Evolutionary conservation across 768 basidiomycete genomes (phyloP), one percentile per base, ranked within the genome.

Genomic region (Dioszegia hungarica): DNA sequence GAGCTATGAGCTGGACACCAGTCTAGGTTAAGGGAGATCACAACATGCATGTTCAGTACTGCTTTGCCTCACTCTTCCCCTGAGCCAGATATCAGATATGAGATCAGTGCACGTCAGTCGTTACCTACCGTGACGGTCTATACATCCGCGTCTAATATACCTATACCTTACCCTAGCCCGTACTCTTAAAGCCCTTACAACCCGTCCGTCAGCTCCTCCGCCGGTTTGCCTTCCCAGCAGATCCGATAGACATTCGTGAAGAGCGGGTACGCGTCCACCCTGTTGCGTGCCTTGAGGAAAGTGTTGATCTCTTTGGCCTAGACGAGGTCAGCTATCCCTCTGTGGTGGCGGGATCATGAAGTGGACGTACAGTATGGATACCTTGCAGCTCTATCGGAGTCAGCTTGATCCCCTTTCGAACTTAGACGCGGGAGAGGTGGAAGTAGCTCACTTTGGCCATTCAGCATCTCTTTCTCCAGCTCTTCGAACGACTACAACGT

Each of bases 401-500:
- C 63, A 62, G 55, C 47, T 54, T 36, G 10, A 10, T 6, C 27
- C 36, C 3, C 34, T 17, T 20, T 17, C 4, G 6, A 12, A 38
- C 15, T n/a, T n/a, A n/a, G 15, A 19, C 14, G 3, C 1, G 36
- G 19, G 31, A 3, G 22, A 8, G 11, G 24, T 14, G n/a, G 44
- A 19, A 10, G 10, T 5, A 1, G 66, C 69, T 63, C 53, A 75
- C 73, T 79, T 63, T 80, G 80, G 2, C 79, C 79, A 51, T 77
- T 75, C 39, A 81, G 68, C 66, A 80, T 73, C 60, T 78, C 77
- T 59, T 76, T 67, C 64, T 81, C 79, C 20, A 81, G 67, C 43
- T 75, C 69, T 41, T 78, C 74, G 63, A 80, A 80, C 3, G 75
- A 55, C 78, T 79, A 60, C n/a, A n/a, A 14, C 0, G 36, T 54